Evolutionary conservation across 371 early-diverging fungal genomes (phyloP).

Genomic region (Nosema muscidifuracis): DNA sequence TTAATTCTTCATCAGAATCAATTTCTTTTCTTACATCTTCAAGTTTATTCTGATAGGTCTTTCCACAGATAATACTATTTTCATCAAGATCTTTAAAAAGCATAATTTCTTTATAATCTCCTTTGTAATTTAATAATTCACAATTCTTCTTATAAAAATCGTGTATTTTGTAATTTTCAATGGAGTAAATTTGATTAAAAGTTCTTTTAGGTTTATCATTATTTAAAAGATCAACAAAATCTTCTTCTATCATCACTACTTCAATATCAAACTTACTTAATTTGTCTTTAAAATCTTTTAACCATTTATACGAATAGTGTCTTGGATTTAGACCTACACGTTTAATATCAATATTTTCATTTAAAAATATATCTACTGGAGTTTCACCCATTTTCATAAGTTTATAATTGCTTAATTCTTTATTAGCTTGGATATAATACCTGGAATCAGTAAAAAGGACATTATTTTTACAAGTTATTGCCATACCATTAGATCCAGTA

Average conservation of each 20-base stretch:
- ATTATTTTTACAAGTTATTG: constrained; percentile 69
- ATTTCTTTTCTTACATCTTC: constrained; percentile 11
- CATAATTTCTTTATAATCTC: constrained; percentile 1
- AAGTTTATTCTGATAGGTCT: constrained; percentile 66
- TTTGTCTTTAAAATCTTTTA: constrained; percentile 62
- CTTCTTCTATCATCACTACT: constrained; percentile 37
- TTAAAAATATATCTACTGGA: constrained; percentile 35
- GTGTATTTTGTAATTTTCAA: constrained; percentile 7
- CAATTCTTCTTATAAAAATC: constrained; percentile 15
- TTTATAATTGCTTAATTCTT: constrained; percentile 68
- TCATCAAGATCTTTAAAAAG: constrained; percentile 65
- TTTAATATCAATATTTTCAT: constrained; percentile 18
- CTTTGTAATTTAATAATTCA: background rate
- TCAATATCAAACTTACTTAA: constrained; percentile 31
- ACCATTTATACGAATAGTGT: constrained; percentile 64
- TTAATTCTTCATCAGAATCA: constrained; percentile 24
- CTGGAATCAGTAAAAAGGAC: constrained; percentile 90
- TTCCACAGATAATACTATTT: constrained; percentile 78
- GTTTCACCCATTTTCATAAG: constrained; percentile 71
- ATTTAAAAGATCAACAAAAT: constrained; percentile 21
- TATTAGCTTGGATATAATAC: constrained; percentile 88
- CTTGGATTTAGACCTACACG: constrained; percentile 47
- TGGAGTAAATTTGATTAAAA: constrained; percentile 15
- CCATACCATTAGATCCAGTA: constrained; percentile 85
- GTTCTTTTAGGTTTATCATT: constrained; percentile 3